Conservation (phyloP, 192 early-diverging fungal genomes). For the Rhizophagus sp. region DNA sequence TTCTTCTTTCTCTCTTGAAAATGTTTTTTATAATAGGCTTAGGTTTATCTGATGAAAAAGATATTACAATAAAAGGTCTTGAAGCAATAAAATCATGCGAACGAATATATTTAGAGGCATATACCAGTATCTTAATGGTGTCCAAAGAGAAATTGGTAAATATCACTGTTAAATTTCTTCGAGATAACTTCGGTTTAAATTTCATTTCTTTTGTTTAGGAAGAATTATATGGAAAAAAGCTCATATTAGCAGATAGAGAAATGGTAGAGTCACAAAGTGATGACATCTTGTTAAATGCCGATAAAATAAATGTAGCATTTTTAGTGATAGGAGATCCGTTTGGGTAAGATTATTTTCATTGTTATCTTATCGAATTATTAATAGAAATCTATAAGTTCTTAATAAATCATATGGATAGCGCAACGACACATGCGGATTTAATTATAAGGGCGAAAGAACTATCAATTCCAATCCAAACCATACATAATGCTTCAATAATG, state of each 20-base stretch:
- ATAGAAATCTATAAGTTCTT: not conserved
- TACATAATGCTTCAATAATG: constrained; percentile 99
- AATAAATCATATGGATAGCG: constrained; percentile 51
- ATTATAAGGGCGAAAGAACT: constrained; percentile 91
- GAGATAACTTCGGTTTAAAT: not conserved
- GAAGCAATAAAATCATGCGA: constrained; percentile 86
- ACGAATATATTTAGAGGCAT: constrained; percentile 92
- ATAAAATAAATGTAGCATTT: constrained; percentile 88
- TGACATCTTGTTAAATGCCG: constrained; percentile 84
- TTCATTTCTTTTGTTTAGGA: constrained; percentile 50
- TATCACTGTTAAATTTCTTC: not conserved
- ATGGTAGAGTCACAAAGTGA: constrained; percentile 95
- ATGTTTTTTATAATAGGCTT: constrained; percentile 91
- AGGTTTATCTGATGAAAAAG: constrained; percentile 93
- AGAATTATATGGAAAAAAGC: constrained; percentile 82
- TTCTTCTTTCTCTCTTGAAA: not conserved
- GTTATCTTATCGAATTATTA: not conserved
- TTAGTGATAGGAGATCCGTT: constrained; percentile 98
- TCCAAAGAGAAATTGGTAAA: constrained; percentile 74
- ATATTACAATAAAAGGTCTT: constrained; percentile 96
- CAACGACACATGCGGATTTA: constrained; percentile 97
- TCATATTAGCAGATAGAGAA: constrained; percentile 94
- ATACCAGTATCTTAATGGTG: constrained; percentile 93
- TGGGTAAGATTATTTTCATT: constrained; percentile 51
- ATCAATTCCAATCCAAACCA: constrained; percentile 79